These are phyloP conservation scores for Lactuca saligna DNA, from an alignment of 129 eudicot genomes.

Conservation along the genomic window DNA sequence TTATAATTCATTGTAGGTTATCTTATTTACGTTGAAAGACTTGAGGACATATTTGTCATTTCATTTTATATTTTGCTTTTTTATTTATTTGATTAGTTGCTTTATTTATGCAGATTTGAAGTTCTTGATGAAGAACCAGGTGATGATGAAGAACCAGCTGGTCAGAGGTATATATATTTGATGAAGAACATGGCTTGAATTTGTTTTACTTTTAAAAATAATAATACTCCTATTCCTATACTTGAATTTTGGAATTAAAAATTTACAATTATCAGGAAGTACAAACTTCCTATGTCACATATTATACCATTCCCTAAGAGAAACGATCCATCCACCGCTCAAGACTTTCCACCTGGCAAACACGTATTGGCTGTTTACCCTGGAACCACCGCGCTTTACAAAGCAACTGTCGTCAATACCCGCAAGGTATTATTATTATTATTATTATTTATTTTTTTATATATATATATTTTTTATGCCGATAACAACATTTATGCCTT, in stretches of 20 bases:
- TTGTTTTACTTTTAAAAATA: neutral
- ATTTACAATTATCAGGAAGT: slow-evolving; percentile 65
- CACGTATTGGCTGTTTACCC: slow-evolving; percentile 96
- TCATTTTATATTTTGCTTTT: slow-evolving; percentile 3
- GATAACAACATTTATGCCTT: slow-evolving; percentile 22
- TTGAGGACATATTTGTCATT: neutral
- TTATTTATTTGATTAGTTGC: slow-evolving; percentile 7
- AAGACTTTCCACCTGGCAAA: slow-evolving; percentile 73
- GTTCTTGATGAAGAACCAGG: slow-evolving; percentile 98
- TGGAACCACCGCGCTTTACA: slow-evolving; percentile 83
- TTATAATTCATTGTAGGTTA: neutral
- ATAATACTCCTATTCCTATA: neutral
- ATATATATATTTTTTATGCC: slow-evolving; percentile 3
- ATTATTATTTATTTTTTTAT: neutral
- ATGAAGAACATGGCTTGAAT: too few species aligned
- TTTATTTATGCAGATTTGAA: slow-evolving; percentile 56
- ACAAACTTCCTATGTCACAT: slow-evolving; percentile 77
- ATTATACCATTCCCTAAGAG: slow-evolving; percentile 81
- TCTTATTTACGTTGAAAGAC: neutral
- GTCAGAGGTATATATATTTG: slow-evolving; percentile 65
- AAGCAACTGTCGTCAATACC: slow-evolving; percentile 87
- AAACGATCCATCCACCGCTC: slow-evolving; percentile 72
- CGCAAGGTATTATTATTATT: slow-evolving; percentile 86
- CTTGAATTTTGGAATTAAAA: neutral
- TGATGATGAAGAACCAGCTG: slow-evolving; percentile 88